Conservation (phyloP, 139 green algal species). For the Nannochloris sp. region DNA sequence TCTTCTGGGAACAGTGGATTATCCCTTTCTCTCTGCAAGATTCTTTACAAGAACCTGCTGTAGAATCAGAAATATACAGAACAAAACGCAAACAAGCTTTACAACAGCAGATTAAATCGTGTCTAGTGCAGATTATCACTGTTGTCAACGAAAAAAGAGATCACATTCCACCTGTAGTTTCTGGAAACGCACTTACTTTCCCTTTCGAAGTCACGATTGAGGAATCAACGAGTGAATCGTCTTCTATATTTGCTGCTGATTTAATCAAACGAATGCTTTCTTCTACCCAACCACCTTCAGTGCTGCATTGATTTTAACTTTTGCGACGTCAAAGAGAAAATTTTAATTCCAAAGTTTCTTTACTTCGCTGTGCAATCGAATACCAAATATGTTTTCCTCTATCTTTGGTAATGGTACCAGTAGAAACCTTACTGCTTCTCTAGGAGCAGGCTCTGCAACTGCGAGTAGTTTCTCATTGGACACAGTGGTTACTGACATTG, state of each 20-base stretch:
- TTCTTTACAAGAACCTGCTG: not conserved
- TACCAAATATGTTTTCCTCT: no score
- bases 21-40: not conserved
- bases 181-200: constrained; percentile 59
- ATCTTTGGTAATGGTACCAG: no score
- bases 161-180: constrained; percentile 85
- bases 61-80: not conserved
- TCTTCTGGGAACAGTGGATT: constrained; percentile 89
- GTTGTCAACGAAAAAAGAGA: constrained; percentile 76
- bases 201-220: constrained; percentile 78
- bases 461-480: no score
- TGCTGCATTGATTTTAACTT: constrained; percentile 34
- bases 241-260: constrained; percentile 41
- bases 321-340: not conserved
- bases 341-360: not conserved
- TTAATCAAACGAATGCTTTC: constrained; percentile 54
- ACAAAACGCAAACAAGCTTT: constrained; percentile 19
- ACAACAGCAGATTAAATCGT: constrained; percentile 50
- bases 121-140: constrained; percentile 39
- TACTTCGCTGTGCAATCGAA: no score
- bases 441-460: no score
- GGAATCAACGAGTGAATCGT: not conserved
- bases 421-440: no score
- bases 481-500: no score
- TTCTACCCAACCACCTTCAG: constrained; percentile 44